Conservation (phyloP, 176 grass and related monocot species). For the Avena insularis region DNA sequence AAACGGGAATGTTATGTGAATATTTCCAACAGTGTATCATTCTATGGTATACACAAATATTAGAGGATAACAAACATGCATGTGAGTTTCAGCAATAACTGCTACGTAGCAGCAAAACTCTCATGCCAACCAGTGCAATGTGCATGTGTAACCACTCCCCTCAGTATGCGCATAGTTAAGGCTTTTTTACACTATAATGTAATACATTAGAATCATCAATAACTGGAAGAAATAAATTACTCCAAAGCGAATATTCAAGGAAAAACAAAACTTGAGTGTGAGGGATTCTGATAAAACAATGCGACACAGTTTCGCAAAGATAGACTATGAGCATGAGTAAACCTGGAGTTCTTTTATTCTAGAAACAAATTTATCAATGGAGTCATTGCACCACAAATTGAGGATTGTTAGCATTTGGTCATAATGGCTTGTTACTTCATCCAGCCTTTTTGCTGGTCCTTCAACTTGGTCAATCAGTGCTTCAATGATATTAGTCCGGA, state of each 20-base stretch:
- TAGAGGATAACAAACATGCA: neutral
- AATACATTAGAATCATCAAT: neutral
- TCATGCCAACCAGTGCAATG: neutral
- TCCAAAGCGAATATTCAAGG: neutral
- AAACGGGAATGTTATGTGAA: neutral
- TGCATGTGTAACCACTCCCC: neutral
- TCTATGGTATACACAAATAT: neutral
- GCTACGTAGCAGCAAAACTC: neutral
- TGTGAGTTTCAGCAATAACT: slow-evolving; percentile 6
- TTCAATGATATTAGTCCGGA: slow-evolving; percentile 23
- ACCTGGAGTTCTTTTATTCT: slow-evolving; percentile 38
- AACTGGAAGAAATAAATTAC: neutral
- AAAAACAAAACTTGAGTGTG: neutral
- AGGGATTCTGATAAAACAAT: neutral
- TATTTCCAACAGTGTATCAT: neutral
- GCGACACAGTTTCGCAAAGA: neutral
- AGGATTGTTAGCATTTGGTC: slow-evolving; percentile 29
- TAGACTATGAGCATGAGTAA: slow-evolving; percentile 2
- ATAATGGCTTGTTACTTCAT: slow-evolving; percentile 29
- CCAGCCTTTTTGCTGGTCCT: slow-evolving; percentile 20
- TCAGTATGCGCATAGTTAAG: neutral
- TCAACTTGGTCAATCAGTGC: slow-evolving; percentile 19
- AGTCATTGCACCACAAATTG: slow-evolving; percentile 25
- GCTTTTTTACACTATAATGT: neutral
- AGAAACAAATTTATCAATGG: slow-evolving; percentile 13